phyloP scores from a whole-genome alignment of 2,329 filamentous ascomycete species.

The Laburnicola sp. region DNA sequence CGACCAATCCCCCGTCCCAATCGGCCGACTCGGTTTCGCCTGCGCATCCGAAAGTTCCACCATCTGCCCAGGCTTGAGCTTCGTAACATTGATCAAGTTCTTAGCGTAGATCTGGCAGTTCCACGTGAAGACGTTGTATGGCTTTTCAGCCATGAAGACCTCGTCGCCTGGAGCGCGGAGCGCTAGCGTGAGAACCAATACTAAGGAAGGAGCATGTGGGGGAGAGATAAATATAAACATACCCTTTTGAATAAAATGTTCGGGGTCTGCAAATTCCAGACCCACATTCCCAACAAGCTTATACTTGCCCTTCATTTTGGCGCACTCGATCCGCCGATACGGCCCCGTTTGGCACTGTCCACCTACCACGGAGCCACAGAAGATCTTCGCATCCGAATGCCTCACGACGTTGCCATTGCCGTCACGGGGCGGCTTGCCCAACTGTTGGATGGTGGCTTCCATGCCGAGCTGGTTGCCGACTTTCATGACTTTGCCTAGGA shows the following conservation, averaged over 20 bases:
- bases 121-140: slow-evolving; percentile 2
- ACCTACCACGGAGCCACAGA: slow-evolving; percentile 1
- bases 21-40: neutral
- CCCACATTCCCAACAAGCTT: neutral
- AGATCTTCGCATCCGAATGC: slow-evolving; percentile 1
- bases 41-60: neutral
- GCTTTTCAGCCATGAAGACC: slow-evolving; percentile 5
- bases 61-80: slow-evolving; percentile 6
- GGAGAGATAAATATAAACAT: too few species aligned
- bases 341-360: slow-evolving; percentile 1
- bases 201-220: too few species aligned
- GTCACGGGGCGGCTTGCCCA: neutral
- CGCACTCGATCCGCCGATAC: slow-evolving; percentile 1
- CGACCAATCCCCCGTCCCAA: neutral
- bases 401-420: neutral
- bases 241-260: slow-evolving; percentile 6
- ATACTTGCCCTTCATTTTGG: neutral
- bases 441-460: slow-evolving; percentile 1
- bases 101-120: slow-evolving; percentile 6
- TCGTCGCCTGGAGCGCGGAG: neutral
- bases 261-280: neutral
- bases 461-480: slow-evolving; percentile 2
- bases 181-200: neutral
- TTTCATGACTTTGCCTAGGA: slow-evolving; percentile 1
- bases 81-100: slow-evolving; percentile 3